phyloP scores from a whole-genome alignment of 768 basidiomycete genomes.

The Naganishia vishniacii region DNA sequence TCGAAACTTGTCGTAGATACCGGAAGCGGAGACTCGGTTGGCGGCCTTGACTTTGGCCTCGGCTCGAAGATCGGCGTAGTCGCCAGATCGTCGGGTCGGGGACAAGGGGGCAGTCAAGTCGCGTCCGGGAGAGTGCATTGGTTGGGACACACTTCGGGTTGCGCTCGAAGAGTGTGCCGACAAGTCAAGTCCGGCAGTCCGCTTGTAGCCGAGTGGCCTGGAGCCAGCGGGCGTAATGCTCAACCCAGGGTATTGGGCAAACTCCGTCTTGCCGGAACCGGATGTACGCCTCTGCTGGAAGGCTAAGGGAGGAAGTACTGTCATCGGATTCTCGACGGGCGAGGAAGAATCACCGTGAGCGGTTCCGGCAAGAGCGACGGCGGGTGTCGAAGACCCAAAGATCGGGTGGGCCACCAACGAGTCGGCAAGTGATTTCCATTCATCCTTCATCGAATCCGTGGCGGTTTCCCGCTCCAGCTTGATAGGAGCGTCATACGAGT shows the following conservation, averaged over 20 bases:
- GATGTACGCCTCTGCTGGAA: constrained; percentile 20
- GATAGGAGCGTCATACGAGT: background rate
- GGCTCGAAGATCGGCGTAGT: constrained; percentile 3
- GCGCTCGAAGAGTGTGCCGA: background rate
- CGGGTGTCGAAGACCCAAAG: constrained; percentile 16
- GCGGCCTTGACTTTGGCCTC: constrained; percentile 8
- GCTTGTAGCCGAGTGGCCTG: background rate
- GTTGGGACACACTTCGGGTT: constrained; percentile 10
- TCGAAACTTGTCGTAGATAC: constrained; percentile 20
- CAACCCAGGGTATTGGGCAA: constrained; percentile 2
- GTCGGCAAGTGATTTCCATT: constrained; percentile 12
- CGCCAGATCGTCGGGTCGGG: constrained; percentile 1
- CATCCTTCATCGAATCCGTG: background rate
- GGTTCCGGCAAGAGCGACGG: background rate
- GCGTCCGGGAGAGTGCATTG: constrained; percentile 1
- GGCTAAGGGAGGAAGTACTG: constrained; percentile 9
- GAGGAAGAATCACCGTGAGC: constrained; percentile 7
- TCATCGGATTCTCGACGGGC: background rate
- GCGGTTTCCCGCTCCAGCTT: background rate
- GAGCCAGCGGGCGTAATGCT: background rate
- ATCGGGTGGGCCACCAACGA: constrained; percentile 8
- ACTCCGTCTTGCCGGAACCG: constrained; percentile 1
- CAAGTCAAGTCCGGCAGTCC: background rate
- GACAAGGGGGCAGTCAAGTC: constrained; percentile 14
- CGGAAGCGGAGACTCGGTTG: constrained; percentile 19